Evolutionary conservation across 768 basidiomycete genomes (phyloP).

Genomic region (Russula virescens): DNA sequence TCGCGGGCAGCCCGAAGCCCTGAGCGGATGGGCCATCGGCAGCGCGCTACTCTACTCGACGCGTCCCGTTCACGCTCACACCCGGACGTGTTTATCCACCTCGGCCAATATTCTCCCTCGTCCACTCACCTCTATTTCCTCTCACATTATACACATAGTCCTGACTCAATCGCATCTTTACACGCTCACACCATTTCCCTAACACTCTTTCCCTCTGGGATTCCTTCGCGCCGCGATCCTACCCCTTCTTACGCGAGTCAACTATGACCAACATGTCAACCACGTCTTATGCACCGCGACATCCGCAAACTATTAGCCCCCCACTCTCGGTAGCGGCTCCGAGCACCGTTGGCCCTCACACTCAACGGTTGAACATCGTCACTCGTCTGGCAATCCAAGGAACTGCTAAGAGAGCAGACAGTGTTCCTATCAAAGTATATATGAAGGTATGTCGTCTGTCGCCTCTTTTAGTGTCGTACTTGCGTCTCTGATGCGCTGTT

Average conservation of each 20-base stretch:
- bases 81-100: constrained; percentile 5
- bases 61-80: constrained; percentile 2
- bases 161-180: background rate
- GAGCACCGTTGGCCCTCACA: constrained; percentile 28
- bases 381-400: constrained; percentile 72
- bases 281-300: constrained; percentile 23
- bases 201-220: background rate
- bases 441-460: constrained; percentile 52
- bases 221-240: background rate
- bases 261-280: constrained; percentile 16
- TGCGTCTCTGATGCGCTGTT: background rate
- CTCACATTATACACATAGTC: background rate
- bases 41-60: background rate
- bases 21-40: no score
- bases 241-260: background rate
- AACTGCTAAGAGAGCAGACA: constrained; percentile 61
- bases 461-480: background rate
- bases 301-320: constrained; percentile 29
- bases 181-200: background rate
- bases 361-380: constrained; percentile 54
- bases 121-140: background rate
- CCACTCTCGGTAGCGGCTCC: constrained; percentile 28
- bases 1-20: background rate
- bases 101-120: background rate
- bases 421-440: constrained; percentile 66